Conservation (phyloP, 768 basidiomycete species). For the Podaxis sp. region DNA sequence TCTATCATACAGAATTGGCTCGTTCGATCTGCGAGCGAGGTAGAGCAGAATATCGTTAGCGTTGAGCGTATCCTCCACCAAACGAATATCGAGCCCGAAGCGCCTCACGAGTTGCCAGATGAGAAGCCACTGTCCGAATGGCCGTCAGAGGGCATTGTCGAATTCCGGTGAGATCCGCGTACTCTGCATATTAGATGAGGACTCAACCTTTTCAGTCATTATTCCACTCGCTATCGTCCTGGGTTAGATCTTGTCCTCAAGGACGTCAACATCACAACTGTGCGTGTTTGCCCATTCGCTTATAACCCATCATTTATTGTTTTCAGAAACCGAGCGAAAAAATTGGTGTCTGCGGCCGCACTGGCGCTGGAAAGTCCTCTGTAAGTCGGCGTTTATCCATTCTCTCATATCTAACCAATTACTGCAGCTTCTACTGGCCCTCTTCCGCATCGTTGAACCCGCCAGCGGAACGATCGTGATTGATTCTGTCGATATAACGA, state of each 20-base stretch:
- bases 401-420: background rate
- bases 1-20: constrained; percentile 64
- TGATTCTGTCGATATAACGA: constrained; percentile 75
- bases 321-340: constrained; percentile 73
- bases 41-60: constrained; percentile 89
- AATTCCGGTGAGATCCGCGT: constrained; percentile 58
- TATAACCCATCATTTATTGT: background rate
- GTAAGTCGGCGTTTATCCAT: constrained; percentile 33
- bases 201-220: constrained; percentile 42
- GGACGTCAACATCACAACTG: constrained; percentile 69
- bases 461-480: constrained; percentile 64
- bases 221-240: constrained; percentile 77
- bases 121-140: constrained; percentile 55
- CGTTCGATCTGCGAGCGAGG: constrained; percentile 80
- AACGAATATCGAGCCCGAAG: constrained; percentile 70
- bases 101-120: constrained; percentile 66
- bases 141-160: constrained; percentile 74
- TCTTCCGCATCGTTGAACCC: constrained; percentile 80
- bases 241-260: constrained; percentile 82
- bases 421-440: constrained; percentile 57
- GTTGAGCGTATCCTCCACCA: constrained; percentile 89
- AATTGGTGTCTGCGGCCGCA: constrained; percentile 86
- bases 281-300: constrained; percentile 28
- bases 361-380: constrained; percentile 80
- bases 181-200: no score